phyloP scores from a whole-genome alignment of 1,139 yeast genomes.

The Nakaseomyces kungkrabaensis region DNA sequence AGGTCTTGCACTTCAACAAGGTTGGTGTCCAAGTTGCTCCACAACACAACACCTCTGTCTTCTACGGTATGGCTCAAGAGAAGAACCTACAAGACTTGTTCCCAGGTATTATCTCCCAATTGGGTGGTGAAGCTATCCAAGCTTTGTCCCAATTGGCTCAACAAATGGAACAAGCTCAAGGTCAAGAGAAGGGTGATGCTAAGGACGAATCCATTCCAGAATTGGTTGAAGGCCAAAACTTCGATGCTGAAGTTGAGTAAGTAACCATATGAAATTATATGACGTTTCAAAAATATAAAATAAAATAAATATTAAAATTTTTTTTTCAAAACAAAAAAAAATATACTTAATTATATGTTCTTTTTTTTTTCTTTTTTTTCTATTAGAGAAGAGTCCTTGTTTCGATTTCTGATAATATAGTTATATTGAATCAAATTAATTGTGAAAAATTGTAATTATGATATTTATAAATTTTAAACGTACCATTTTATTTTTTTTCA shows the following conservation, averaged over 20 bases:
- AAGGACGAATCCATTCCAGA: conserved; percentile 75
- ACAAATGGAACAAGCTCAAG: conserved; percentile 61
- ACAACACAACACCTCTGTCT: conserved; percentile 84
- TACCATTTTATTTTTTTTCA: no score
- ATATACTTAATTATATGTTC: not conserved
- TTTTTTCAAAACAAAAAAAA: not conserved
- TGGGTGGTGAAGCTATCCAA: conserved; percentile 92
- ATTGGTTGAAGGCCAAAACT: conserved; percentile 90
- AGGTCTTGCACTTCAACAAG: conserved; percentile 90
- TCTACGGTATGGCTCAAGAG: conserved; percentile 93
- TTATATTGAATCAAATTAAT: no score
- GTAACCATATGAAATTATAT: conserved; percentile 5
- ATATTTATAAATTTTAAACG: no score
- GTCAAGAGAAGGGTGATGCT: conserved; percentile 27
- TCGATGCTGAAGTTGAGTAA: conserved; percentile 72
- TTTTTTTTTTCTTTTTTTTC: not conserved
- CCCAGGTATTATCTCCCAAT: conserved; percentile 91
- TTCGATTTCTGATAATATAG: no score
- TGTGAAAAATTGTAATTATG: no score
- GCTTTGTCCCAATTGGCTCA: conserved; percentile 85
- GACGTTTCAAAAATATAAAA: not conserved
- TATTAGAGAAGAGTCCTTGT: not conserved
- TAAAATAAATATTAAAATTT: not conserved
- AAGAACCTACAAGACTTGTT: conserved; percentile 87
- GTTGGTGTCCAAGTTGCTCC: conserved; percentile 92